Conservation (phyloP, 169 alveolate species). For the Fabrea salina region DNA sequence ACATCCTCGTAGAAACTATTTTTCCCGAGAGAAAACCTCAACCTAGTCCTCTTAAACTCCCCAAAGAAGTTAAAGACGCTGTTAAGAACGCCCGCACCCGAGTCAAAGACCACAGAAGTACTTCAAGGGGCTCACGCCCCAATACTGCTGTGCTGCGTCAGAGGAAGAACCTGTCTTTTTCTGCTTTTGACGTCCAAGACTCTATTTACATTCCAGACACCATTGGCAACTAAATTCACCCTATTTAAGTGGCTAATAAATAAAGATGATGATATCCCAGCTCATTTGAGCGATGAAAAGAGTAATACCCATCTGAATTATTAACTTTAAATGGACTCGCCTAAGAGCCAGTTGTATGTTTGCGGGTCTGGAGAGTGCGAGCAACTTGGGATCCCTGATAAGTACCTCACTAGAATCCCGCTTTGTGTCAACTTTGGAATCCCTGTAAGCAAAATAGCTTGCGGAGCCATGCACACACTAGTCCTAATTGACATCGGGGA, state of each 20-base stretch:
- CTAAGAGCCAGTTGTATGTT: neutral
- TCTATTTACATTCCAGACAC: neutral
- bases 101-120: neutral
- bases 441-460: neutral
- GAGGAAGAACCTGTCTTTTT: neutral
- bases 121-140: neutral
- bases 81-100: neutral
- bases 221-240: too few species aligned
- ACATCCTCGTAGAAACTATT: neutral
- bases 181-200: neutral
- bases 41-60: too few species aligned
- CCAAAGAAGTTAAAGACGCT: neutral
- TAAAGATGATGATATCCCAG: too few species aligned
- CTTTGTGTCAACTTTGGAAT: neutral
- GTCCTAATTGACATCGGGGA: neutral
- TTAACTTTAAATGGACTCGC: too few species aligned
- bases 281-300: too few species aligned
- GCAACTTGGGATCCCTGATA: slow-evolving; percentile 20
- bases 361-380: slow-evolving; percentile 32
- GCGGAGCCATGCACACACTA: slow-evolving; percentile 30
- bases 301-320: too few species aligned
- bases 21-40: neutral
- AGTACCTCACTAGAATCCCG: neutral
- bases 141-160: neutral
- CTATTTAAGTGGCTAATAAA: too few species aligned